phyloP scores from a whole-genome alignment of 1,284 basidiomycete species.

The Microbotryomycetes sp. region DNA sequence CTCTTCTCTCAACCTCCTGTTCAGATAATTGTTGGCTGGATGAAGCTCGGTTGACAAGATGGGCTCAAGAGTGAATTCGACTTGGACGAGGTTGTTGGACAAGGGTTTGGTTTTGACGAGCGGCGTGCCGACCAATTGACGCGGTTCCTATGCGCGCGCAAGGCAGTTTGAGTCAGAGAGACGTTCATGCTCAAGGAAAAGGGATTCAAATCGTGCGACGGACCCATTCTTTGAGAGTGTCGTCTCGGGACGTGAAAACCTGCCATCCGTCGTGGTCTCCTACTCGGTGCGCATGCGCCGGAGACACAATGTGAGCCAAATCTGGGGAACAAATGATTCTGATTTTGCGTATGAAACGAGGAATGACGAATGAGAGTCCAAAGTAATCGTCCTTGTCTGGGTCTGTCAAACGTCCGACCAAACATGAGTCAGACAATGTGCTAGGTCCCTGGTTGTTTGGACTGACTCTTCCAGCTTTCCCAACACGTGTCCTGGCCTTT shows the following conservation, averaged over 20 bases:
- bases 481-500: conserved; percentile 22
- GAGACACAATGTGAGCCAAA: conserved; percentile 24
- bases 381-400: conserved; percentile 25
- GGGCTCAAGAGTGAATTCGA: conserved; percentile 7
- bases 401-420: neutral
- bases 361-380: conserved; percentile 21
- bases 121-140: neutral
- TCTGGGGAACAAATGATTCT: conserved; percentile 22
- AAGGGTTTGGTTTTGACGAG: neutral
- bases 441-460: too few species aligned
- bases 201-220: neutral
- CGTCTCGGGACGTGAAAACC: conserved; percentile 15
- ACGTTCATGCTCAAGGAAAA: neutral
- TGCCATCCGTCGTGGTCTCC: conserved; percentile 30
- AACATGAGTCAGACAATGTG: neutral
- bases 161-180: neutral
- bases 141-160: neutral
- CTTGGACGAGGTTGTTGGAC: neutral
- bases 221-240: conserved; percentile 20
- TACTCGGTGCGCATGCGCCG: conserved; percentile 16
- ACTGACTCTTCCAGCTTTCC: conserved; percentile 19
- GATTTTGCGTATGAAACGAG: conserved; percentile 7
- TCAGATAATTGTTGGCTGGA: neutral
- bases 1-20: neutral
- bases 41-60: neutral